Percentiles rank a stretch among this genome's conserved stretches.
These are phyloP conservation scores for Condylostoma magnum DNA, from an alignment of 169 alveolate genomes.

Conservation along the genomic window DNA sequence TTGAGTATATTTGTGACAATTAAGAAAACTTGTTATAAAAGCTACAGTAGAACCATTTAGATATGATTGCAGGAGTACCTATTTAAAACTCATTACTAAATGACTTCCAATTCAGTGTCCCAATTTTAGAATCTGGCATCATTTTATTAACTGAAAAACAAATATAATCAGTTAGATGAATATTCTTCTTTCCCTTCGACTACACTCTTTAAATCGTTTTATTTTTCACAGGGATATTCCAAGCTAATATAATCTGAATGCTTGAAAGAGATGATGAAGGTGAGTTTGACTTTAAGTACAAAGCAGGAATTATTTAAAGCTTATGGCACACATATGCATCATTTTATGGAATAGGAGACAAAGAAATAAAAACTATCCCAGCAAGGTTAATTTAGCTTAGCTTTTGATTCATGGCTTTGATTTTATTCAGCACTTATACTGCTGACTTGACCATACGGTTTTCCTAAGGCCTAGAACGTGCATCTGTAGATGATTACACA, in stretches of 20 bases:
- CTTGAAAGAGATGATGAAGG: constrained; percentile 1
- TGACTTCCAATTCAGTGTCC: too few species aligned
- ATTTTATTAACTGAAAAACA: not conserved
- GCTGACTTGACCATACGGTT: not conserved
- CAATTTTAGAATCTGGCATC: constrained; percentile 21
- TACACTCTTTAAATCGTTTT: not conserved
- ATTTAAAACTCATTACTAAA: too few species aligned
- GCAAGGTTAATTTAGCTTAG: constrained; percentile 1
- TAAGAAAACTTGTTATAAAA: too few species aligned
- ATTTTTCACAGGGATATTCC: not conserved
- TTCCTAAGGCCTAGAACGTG: not conserved
- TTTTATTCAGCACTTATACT: not conserved
- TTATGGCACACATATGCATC: not conserved
- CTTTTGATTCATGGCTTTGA: not conserved
- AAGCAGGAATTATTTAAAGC: constrained; percentile 11
- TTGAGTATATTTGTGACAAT: too few species aligned
- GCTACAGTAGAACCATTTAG: too few species aligned
- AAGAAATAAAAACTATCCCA: constrained; percentile 4
- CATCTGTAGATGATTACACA: not conserved
- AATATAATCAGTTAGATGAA: not conserved
- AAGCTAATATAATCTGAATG: not conserved
- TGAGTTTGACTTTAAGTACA: not conserved
- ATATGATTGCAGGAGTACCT: too few species aligned
- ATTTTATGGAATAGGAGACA: constrained; percentile 5
- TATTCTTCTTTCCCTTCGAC: constrained; percentile 21